Base-by-base conservation (phyloP, 2,329 filamentous ascomycete genomes). In the Camptophora hylomeconis region DNA sequence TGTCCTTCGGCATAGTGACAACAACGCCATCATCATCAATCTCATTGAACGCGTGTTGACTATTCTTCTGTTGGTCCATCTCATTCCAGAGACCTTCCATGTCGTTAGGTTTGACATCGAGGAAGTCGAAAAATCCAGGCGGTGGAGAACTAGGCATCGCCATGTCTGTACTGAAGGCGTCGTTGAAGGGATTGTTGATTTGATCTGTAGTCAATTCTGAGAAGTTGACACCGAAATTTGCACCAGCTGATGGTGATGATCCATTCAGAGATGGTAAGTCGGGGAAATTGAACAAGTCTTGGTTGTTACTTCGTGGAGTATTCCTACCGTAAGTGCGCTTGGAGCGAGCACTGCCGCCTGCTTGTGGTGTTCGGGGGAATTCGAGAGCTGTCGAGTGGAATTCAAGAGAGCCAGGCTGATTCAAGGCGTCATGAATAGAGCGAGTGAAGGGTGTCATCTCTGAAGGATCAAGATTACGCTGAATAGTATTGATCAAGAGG, bases 71-170 rank as follows among this genome's bases (percentile, higher is more conserved):
- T n/a, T n/a, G n/a, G n/a, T n/a, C n/a, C n/a, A n/a, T n/a, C n/a
- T n/a, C n/a, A n/a, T n/a, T n/a, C n/a, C n/a, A n/a, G n/a, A n/a
- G n/a, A n/a, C n/a, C n/a, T n/a, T n/a, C n/a, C n/a, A n/a, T n/a
- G n/a, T n/a, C n/a, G n/a, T n/a, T n/a, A n/a, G n/a, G n/a, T n/a
- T 35, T 32, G 10, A 30, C 24, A 17, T 47, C 47, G 7, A 43
- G 36, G 12, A 42, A 46, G 20, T 50, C 25, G 27, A 40, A 42
- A 4, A 38, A 15, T 3, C 50, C 45, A 8, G 46, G 43, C 16
- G 60, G 59, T 13, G 60, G 58, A 14, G 55, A 60, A 36, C 54
- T 60, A 19, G 58, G 59, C 57, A 63, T 61, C 4, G 53, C 10
- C 20, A 50, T 46, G 43, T 60, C 57, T 1, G 57, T 58, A 12